Base-by-base conservation (phyloP, 1,284 basidiomycete species). In the Pseudozyma tsukubaensis region DNA sequence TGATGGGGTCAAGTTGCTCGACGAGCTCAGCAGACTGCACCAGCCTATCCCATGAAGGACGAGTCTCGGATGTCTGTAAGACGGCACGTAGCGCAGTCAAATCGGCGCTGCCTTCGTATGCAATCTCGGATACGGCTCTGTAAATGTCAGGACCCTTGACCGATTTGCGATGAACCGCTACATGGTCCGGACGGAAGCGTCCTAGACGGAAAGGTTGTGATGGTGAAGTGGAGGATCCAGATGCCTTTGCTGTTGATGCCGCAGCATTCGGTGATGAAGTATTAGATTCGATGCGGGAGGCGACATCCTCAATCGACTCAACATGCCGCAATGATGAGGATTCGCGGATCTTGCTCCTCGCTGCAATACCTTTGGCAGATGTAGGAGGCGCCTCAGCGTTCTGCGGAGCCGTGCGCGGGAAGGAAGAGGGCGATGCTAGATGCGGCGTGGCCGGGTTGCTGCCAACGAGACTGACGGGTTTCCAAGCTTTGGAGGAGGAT, bases 1-100 rank as follows among this genome's bases (percentile, higher is more conserved):
- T 96, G 64, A 89, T 89, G 32, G 91, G 90, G 83, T 96, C 94
- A 61, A 96, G 89, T 85, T 94, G 88, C 85, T 97, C 94, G 45
- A 98, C 85, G 16, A 94, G 86, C 76, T 91, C 90, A 1, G 93
- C 90, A 44, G 90, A 89, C 76, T 97, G 93, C 10, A 97, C 94
- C 60, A 94, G 91, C 14, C 92, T 91, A 83, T 98, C 95, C 95
- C 95, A 86, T 85, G 59, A 50, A 7, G 68, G 44, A 11, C 93
- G 86, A 18, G 95, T 88, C 84, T 97, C 93, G 1, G 93, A 92
- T 0, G 94, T 94, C 1, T 89, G 88, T 36, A 98, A 86, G 32
- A 94, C 89, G 12, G 92, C 90, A 72, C 91, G 91, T 89, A 94
- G 96, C 7, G 90, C 88, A 44, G 93, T 92, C 53, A 95, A 86